Conservation (phyloP, 1,284 basidiomycete species). For the Cutaneotrichosporon cavernicola region DNA sequence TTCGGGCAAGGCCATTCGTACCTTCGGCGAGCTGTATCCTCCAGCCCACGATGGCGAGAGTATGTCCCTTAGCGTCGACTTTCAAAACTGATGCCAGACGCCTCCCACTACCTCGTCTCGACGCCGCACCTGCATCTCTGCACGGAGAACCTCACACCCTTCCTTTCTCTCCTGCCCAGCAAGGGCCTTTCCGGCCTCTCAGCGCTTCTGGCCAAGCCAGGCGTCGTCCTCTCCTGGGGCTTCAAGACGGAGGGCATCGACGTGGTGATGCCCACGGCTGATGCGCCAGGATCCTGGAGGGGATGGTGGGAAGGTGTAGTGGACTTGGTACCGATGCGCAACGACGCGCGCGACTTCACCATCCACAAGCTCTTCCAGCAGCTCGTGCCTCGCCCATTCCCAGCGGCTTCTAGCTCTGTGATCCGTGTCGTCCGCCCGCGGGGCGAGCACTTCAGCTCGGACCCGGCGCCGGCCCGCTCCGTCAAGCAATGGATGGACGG, state of each 20-base stretch:
- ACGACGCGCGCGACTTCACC: conserved; percentile 69
- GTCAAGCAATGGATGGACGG: conserved; percentile 40
- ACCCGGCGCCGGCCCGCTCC: not conserved
- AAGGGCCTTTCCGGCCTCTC: conserved; percentile 88
- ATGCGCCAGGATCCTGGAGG: conserved; percentile 56
- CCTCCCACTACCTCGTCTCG: conserved; percentile 53
- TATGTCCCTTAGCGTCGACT: not conserved
- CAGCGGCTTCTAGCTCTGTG: conserved; percentile 60
- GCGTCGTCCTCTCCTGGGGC: conserved; percentile 79
- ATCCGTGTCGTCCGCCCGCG: conserved; percentile 39
- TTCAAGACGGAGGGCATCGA: conserved; percentile 59
- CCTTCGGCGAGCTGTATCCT: conserved; percentile 59
- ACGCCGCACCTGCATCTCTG: conserved; percentile 82
- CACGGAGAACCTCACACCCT: conserved; percentile 95
- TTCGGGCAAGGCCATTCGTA: conserved; percentile 56
- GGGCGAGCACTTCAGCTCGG: not conserved
- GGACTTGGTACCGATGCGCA: conserved; percentile 65
- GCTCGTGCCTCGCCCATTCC: conserved; percentile 58
- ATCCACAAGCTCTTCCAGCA: conserved; percentile 71
- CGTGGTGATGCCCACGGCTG: conserved; percentile 42
- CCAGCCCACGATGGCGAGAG: conserved; percentile 39
- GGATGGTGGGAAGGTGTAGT: conserved; percentile 79
- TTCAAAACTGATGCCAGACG: conserved; percentile 23
- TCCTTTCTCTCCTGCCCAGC: conserved; percentile 91
- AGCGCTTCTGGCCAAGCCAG: conserved; percentile 77